These are phyloP conservation scores for Papiliotrema terrestris DNA, from an alignment of 1,284 basidiomycete species.

Conservation along the genomic window DNA sequence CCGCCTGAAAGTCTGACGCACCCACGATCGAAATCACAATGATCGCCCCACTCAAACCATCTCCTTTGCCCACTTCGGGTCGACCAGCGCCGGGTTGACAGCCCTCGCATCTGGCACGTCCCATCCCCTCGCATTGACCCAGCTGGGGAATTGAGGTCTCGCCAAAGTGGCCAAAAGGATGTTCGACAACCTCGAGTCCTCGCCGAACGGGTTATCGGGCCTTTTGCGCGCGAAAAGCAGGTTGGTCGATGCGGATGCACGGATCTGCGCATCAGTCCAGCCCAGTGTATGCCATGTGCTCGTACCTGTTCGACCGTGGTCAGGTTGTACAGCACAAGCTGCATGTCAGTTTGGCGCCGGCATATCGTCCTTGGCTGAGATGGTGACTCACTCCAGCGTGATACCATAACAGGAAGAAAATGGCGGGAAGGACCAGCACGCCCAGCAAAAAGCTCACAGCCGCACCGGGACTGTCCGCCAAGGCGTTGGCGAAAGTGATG, in stretches of 20 bases:
- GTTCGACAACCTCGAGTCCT: constrained; percentile 32
- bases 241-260: constrained; percentile 38
- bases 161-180: constrained; percentile 40
- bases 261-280: constrained; percentile 26
- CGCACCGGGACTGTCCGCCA: constrained; percentile 64
- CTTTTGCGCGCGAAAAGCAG: constrained; percentile 27
- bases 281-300: constrained; percentile 3
- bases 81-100: constrained; percentile 43
- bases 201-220: constrained; percentile 46
- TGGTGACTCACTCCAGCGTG: constrained; percentile 67
- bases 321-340: constrained; percentile 76
- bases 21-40: too few relatives aligned
- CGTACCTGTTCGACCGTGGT: constrained; percentile 91
- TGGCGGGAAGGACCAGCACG: constrained; percentile 70
- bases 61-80: constrained; percentile 11
- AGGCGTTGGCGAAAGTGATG: constrained; percentile 58
- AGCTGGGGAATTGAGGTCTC: constrained; percentile 45
- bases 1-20: too few relatives aligned
- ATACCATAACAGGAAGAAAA: constrained; percentile 71
- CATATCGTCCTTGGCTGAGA: constrained; percentile 1
- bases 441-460: constrained; percentile 71
- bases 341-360: constrained; percentile 3
- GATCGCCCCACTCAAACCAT: background rate
- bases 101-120: constrained; percentile 27
- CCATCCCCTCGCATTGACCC: constrained; percentile 43